Conservation (phyloP, 306 rosid genomes). For the Gillenia trifoliata region DNA sequence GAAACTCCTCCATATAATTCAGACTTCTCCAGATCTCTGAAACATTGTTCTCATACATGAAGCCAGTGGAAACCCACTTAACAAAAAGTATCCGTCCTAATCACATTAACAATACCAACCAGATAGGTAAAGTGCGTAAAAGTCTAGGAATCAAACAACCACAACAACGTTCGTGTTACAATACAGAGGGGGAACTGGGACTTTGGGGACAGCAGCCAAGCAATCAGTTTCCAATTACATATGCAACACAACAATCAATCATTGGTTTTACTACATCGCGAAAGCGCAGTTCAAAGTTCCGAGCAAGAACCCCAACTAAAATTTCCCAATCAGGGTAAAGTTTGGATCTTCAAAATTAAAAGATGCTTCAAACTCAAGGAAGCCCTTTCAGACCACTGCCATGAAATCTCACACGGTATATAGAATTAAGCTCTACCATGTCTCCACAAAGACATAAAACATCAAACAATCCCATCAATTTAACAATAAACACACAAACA, state of each 20-base stretch:
- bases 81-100: not conserved
- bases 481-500: not conserved
- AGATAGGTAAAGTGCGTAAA: not conserved
- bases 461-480: not conserved
- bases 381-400: too few relatives aligned
- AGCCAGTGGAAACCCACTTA: not conserved
- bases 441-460: not conserved
- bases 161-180: not conserved
- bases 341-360: not conserved
- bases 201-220: not conserved
- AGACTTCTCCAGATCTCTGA: too few relatives aligned
- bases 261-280: not conserved
- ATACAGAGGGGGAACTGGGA: not conserved
- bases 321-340: too few relatives aligned
- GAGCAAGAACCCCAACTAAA: not conserved
- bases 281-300: not conserved
- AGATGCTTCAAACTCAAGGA: not conserved
- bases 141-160: conserved; percentile 7
- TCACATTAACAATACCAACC: not conserved
- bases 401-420: not conserved
- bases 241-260: not conserved
- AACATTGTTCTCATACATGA: too few relatives aligned
- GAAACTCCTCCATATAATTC: not conserved
- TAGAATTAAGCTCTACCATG: not conserved
- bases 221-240: not conserved